A percentile compares a stretch with the other conserved stretches of the same genome.
These are phyloP conservation scores for Leishmania lainsoni DNA, from an alignment of 208 protist genomes.

Conservation along the genomic window DNA sequence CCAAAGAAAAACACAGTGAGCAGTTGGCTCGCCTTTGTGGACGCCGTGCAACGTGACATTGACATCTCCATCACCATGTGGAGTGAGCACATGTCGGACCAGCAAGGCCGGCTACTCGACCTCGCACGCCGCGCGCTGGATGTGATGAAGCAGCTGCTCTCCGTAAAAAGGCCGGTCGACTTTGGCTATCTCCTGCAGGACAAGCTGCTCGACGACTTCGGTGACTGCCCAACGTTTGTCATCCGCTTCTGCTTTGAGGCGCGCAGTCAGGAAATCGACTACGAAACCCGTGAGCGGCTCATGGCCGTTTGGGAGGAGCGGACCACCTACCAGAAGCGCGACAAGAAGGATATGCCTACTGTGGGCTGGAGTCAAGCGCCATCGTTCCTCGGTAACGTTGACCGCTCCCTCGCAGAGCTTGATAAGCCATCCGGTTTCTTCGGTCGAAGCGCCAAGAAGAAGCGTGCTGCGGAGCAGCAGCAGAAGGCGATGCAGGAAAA, in stretches of 20 bases:
- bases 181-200: slow-evolving; percentile 78
- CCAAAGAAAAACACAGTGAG: slow-evolving; percentile 70
- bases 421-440: slow-evolving; percentile 67
- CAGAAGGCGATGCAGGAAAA: slow-evolving; percentile 54
- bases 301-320: slow-evolving; percentile 71
- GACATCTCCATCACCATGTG: slow-evolving; percentile 65
- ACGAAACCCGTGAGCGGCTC: slow-evolving; percentile 61
- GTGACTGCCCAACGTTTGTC: slow-evolving; percentile 86
- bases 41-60: slow-evolving; percentile 71
- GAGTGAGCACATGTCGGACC: slow-evolving; percentile 38
- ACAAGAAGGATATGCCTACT: slow-evolving; percentile 67
- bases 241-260: slow-evolving; percentile 73
- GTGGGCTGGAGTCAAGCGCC: slow-evolving; percentile 59
- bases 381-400: slow-evolving; percentile 71
- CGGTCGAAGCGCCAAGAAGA: slow-evolving; percentile 71
- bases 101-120: slow-evolving; percentile 54
- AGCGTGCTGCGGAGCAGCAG: slow-evolving; percentile 53
- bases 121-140: slow-evolving; percentile 59
- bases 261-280: slow-evolving; percentile 61
- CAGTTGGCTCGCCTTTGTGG: slow-evolving; percentile 69
- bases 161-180: slow-evolving; percentile 68
- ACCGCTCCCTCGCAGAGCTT: slow-evolving; percentile 68
- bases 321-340: slow-evolving; percentile 76
- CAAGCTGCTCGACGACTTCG: slow-evolving; percentile 81
- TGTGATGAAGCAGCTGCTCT: slow-evolving; percentile 59